Evolutionary conservation across 2,329 filamentous ascomycete species (phyloP), one percentile per base, ranked within the genome.

Genomic region (Macrophomina phaseolina): DNA sequence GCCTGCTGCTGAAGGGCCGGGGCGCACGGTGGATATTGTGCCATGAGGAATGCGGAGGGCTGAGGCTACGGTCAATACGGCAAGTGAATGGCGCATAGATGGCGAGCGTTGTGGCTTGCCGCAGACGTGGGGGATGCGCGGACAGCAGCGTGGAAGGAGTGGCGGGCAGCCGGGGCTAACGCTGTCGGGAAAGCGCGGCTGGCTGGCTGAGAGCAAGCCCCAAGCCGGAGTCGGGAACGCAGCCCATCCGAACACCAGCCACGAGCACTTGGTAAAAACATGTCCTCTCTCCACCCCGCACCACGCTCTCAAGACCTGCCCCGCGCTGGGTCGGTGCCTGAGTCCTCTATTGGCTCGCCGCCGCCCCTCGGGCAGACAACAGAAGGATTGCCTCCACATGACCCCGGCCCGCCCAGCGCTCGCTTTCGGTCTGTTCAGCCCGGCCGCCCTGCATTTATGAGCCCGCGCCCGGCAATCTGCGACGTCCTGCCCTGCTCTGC

Each of bases 231-330:
- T 46, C 58, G 58, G 58, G 45, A 36, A 62, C 58, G 42, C 2
- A 3, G 28, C 18, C 23, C 58, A 62, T 62, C 58, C 58, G 58
- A 62, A 28, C 14, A 28, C 48, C 18, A 28, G 18, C 30, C 48
- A 11, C 48, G 23, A 30, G 12, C 23, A 32, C 23, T 40, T 8
- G 14, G 28, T 40, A 60, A 46, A n/a, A 12, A 45, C 48, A 46
- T 46, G 55, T 42, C 38, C 56, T 62, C 58, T 62, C 58, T 28
- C 58, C 58, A 62, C 58, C 32, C 58, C 32, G 42, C 58, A 62
- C 58, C 58, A 62, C 58, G 18, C 32, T 61, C 58, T n/a, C 16
- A 16, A 36, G 32, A 45, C 46, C 46, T 38, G 32, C 58, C 49
- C 42, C 58, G 58, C 58, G 42, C 23, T 45, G 23, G 7, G n/a